Base-by-base conservation (phyloP, 441 rosid species). In the Adansonia gregorii region DNA sequence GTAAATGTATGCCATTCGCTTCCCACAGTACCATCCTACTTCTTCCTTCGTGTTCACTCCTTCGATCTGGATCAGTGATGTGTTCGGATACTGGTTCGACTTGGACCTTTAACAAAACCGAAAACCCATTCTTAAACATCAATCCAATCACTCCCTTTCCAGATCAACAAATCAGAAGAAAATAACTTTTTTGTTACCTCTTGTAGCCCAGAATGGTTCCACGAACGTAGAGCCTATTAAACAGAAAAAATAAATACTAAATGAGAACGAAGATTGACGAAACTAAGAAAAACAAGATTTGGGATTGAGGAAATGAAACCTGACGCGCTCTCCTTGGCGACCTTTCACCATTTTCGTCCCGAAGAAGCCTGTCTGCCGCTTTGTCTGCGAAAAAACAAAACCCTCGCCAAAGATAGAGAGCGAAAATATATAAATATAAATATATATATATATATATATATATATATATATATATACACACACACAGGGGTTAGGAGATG, bases 141-240 rank as follows among this genome's bases (percentile, higher is more conserved):
- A 76, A 81, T n/a, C 35, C 52, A 64, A n/a, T 24, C 6, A 11
- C 46, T 3, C 54, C 48, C n/a, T 68, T 45, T 72, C 22, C 8
- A 51, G 19, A 49, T 0, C 1, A 67, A 11, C 6, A 63, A 5
- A 3, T 58, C 31, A 22, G 39, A 78, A 52, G 43, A 58, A n/a
- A 22, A 78, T 46, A 14, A 24, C 1, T 24, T 24, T 24, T 24
- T 24, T 5, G 11, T 75, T 83, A 88, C 98, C 97, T 92, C 84
- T 94, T 94, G 93, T 92, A 94, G 11, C 98, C 96, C 8, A 94
- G 91, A 81, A 94, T 78, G 19, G 95, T 94, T 78, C 98, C 98
- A 49, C 97, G 91, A 4, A 91, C 91, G 75, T 94, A 92, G 72
- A 94, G 98, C 84, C 98, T 91, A 88, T 67, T 11, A 39, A 72